Evolutionary conservation across 306 rosid genomes (phyloP), one percentile per base, ranked within the genome.

Genomic region (Dicorynia guianensis): DNA sequence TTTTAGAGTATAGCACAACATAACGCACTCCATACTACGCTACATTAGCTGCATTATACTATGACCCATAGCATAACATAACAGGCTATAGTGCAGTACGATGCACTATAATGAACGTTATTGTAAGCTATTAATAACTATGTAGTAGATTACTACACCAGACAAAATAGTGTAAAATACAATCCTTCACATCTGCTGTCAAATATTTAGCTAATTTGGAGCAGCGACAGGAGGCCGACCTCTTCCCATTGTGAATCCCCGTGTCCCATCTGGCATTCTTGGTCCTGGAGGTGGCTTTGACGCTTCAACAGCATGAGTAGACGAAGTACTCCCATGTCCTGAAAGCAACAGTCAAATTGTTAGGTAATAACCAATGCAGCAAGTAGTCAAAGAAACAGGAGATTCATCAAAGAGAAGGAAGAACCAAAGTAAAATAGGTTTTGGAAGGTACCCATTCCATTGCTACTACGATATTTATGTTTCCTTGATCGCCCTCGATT

Each of bases 201-300:
- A 70, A 74, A 58, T 71, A 61, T 44, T 67, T 40, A 19, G 71
- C 84, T 87, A 85, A 72, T 64, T 88, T 40, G 86, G 89, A 53
- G 76, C 39, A 13, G 90, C 63, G 54, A 57, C 78, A 18, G 70
- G 84, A 68, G 89, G 86, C 60, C 98, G 92, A 68, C 98, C 99
- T n/a, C 99, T 96, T 43, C 99, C 99, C 71, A 92, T 76, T 12
- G 98, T 79, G 77, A 96, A 96, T 79, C 99, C 99, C 63, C 93
- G 77, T 8, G 99, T 92, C 80, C 99, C 99, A 65, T 96, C 97
- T 0, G 99, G 99, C 99, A 96, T 96, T 81, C 72, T 90, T 6
- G 99, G 99, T 36, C 98, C 99, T 1, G 98, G 99, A 15, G 98
- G 99, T 4, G 98, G 99, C 83, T 88, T 96, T 3, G 93, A 85